Percentiles rank a stretch among this genome's conserved stretches.
These are phyloP conservation scores for Apiospora rasikravindrae DNA, from an alignment of 2,329 filamentous ascomycete genomes.

Conservation along the genomic window DNA sequence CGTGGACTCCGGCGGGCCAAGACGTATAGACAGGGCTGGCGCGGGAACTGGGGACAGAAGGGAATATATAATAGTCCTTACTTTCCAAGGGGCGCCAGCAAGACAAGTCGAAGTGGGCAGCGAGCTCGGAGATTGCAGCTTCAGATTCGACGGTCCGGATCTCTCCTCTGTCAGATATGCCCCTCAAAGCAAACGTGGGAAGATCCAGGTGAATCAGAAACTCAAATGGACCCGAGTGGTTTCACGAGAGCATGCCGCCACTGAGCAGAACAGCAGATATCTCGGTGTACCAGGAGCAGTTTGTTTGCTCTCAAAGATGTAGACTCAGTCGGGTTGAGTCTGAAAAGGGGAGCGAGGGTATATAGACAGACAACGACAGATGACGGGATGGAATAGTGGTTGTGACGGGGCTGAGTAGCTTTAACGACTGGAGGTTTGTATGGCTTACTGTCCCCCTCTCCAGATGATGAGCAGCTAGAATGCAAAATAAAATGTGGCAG, in stretches of 20 bases:
- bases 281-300: neutral
- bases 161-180: neutral
- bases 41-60: neutral
- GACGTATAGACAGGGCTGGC: slow-evolving; percentile 10
- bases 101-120: neutral
- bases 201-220: slow-evolving; percentile 12
- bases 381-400: no score
- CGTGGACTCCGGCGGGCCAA: slow-evolving; percentile 18
- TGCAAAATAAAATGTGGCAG: slow-evolving; percentile 1
- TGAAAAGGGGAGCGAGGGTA: neutral
- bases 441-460: neutral
- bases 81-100: neutral
- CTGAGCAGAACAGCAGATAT: neutral
- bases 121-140: neutral
- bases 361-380: slow-evolving; percentile 1
- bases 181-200: slow-evolving; percentile 4
- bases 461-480: neutral
- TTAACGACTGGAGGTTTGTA: neutral
- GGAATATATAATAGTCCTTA: neutral
- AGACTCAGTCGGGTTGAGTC: neutral
- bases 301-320: neutral
- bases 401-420: slow-evolving; percentile 4
- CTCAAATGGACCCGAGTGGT: neutral
- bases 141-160: neutral
- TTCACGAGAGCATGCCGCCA: slow-evolving; percentile 9